phyloP scores from a whole-genome alignment of 331 rosid genomes.

The Saraca asoca region DNA sequence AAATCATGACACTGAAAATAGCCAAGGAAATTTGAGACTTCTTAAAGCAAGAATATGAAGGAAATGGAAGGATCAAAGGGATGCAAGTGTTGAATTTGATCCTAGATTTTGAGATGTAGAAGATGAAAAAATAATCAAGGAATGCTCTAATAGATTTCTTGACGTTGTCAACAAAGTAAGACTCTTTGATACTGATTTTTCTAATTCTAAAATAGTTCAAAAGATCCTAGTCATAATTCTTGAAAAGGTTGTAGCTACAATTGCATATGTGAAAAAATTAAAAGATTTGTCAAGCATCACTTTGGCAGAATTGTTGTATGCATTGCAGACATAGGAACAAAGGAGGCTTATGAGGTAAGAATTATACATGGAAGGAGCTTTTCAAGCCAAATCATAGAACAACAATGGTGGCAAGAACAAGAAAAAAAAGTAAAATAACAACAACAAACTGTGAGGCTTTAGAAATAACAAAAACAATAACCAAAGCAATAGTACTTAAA shows the following conservation, averaged over 20 bases:
- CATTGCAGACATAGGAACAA: neutral
- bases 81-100: conserved; percentile 19
- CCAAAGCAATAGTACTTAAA: neutral
- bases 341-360: neutral
- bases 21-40: neutral
- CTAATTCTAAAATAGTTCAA: too few species aligned
- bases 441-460: too few species aligned
- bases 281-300: neutral
- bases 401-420: too few species aligned
- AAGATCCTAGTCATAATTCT: neutral
- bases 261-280: neutral
- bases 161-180: neutral
- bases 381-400: too few species aligned
- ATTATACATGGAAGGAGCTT: too few species aligned
- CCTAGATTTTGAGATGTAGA: conserved; percentile 1
- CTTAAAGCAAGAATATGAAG: neutral
- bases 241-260: neutral
- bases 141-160: too few species aligned
- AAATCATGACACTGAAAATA: conserved; percentile 4
- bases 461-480: neutral
- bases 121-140: neutral
- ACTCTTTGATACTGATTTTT: too few species aligned
- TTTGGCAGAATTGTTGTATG: neutral
- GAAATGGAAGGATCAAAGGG: too few species aligned
- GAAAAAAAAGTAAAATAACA: too few species aligned